Evolutionary conservation across 2,329 filamentous ascomycete species (phyloP).

Genomic region (Harringtonia aguacate): DNA sequence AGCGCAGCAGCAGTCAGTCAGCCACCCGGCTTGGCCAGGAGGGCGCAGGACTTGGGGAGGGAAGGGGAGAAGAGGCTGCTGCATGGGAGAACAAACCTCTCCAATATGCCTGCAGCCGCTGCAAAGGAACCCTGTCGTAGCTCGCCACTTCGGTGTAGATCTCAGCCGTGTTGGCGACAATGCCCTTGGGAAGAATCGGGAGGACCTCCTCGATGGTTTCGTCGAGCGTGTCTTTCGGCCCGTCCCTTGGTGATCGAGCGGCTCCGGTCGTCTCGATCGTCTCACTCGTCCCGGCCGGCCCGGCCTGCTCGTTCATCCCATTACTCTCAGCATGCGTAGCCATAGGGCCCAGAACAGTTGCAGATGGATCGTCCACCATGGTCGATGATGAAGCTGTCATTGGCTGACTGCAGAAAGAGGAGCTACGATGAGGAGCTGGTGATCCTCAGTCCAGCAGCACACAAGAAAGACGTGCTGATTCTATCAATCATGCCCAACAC

Average conservation of each 20-base stretch:
- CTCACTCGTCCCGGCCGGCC: too few relatives aligned
- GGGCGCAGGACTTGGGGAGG: too few relatives aligned
- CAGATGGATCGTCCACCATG: not conserved
- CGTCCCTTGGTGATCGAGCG: not conserved
- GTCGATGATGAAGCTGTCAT: not conserved
- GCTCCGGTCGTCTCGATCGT: too few relatives aligned
- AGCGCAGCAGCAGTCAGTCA: not conserved
- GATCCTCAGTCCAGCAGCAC: not conserved
- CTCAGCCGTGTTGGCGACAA: conserved; percentile 40
- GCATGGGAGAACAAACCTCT: conserved; percentile 31
- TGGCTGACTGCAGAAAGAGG: not conserved
- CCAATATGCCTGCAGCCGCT: conserved; percentile 46
- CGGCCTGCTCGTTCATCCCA: too few relatives aligned
- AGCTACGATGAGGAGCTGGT: not conserved
- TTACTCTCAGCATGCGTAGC: too few relatives aligned
- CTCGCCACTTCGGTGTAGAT: conserved; percentile 45
- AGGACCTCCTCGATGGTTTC: conserved; percentile 12
- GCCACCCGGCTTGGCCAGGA: not conserved
- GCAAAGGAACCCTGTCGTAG: conserved; percentile 36
- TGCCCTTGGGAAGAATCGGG: conserved; percentile 44
- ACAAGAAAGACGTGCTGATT: not conserved
- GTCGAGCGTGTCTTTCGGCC: not conserved
- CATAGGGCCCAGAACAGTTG: too few relatives aligned
- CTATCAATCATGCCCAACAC: not conserved
- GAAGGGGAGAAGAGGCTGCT: not conserved